Evolutionary conservation across 2,329 filamentous ascomycete species (phyloP), one percentile per base, ranked within the genome.

Genomic region (Venturia effusa): DNA sequence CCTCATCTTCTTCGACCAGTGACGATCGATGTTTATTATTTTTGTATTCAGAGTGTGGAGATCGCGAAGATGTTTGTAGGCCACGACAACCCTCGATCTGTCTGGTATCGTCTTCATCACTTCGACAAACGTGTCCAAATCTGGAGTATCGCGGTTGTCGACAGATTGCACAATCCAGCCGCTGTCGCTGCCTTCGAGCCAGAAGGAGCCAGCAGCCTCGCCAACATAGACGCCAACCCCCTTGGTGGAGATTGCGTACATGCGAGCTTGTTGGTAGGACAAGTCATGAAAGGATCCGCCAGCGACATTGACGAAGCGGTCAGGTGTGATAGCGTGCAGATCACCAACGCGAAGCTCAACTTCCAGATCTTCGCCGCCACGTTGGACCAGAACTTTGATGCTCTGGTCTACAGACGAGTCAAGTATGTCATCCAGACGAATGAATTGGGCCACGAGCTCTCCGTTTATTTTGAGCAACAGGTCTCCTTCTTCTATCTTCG

Each of bases 1-100:
- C 71, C 92, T 88, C 89, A 99, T 97, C 79, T 95, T 95, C 64
- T 88, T 87, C 61, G 91, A 88, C 94, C 94, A 99, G 76, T 99
- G 94, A 54, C 94, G 86, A 74, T 99, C 94, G 64, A 99, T 85
- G 68, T 94, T 88, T 67, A 97, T 84, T 72, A 99, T 93, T 65
- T 88, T 90, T 0, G 94, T 99, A 74, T 96, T 92, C 63, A 95
- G 83, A 0, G 93, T 97, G 75, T 99, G 94, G 64, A 99, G 80
- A 73, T 99, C 95, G 64, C 93, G 84, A 43, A 99, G 86, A 74
- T 99, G 93, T 76, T 95, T 94, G 79, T 97, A 99, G 8, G 90
- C 94, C 64, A 97, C 88, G 37, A 97, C 93, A 13, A 99, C 88
- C 63, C 94, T 85, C 37, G 92, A 85, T 64, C 84, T 82, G 72